Conservation (phyloP, 106 monocot genomes). For the Iris macrosiphon region DNA sequence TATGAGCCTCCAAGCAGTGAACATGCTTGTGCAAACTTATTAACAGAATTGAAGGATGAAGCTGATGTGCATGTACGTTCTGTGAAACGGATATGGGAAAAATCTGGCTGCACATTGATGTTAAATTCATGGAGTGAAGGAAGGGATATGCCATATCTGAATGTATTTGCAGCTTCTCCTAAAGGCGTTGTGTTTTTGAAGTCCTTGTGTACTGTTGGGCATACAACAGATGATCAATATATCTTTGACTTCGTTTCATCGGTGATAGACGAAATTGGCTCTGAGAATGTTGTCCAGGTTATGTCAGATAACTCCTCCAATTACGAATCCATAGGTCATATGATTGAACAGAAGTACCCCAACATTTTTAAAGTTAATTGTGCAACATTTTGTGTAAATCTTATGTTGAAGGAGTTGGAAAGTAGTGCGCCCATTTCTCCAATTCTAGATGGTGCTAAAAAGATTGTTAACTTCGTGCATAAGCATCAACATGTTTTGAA, state of each 20-base stretch:
- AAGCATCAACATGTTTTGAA: conserved; percentile 4
- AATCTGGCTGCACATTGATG: conserved; percentile 18
- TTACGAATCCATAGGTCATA: neutral
- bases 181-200: conserved; percentile 17
- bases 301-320: conserved; percentile 5
- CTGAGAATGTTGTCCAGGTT: conserved; percentile 10
- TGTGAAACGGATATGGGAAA: conserved; percentile 12
- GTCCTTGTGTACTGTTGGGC: conserved; percentile 3
- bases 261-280: conserved; percentile 4
- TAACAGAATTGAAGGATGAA: conserved; percentile 9
- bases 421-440: neutral
- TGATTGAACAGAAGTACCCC: conserved; percentile 13
- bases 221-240: neutral
- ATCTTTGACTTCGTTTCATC: conserved; percentile 5
- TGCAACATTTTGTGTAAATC: conserved; percentile 5
- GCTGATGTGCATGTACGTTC: conserved; percentile 5
- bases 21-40: neutral
- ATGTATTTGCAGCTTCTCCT: conserved; percentile 10
- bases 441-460: conserved; percentile 6
- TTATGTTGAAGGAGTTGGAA: conserved; percentile 15
- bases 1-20: conserved; percentile 14
- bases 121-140: conserved; percentile 7
- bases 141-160: neutral
- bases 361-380: conserved; percentile 16
- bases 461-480: conserved; percentile 6